phyloP scores from a whole-genome alignment of 2,329 filamentous ascomycete species.

The Aureobasidium zeae region DNA sequence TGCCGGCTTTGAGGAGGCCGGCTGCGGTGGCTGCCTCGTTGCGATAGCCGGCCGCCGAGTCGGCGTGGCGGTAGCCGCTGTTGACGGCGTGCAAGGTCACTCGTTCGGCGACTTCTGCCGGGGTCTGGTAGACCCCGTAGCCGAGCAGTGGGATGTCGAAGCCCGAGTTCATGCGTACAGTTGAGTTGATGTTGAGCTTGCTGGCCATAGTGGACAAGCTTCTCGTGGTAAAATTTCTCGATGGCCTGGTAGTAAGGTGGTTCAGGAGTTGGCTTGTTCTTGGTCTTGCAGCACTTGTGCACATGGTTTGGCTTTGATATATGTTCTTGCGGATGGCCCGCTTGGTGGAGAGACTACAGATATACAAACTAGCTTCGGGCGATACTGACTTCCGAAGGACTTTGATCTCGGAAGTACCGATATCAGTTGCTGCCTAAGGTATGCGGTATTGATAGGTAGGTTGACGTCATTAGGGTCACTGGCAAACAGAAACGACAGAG shows the following conservation, averaged over 20 bases:
- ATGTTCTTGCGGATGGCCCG: too few species aligned
- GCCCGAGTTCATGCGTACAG: constrained; percentile 48
- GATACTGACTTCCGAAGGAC: too few species aligned
- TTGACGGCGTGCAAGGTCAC: constrained; percentile 49
- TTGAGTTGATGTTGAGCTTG: constrained; percentile 28
- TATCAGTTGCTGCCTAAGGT: too few species aligned
- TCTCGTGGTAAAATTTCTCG: background rate
- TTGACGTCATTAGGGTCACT: too few species aligned
- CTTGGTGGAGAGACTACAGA: too few species aligned
- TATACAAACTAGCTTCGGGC: too few species aligned
- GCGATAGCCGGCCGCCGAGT: constrained; percentile 48
- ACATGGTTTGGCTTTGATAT: constrained; percentile 8
- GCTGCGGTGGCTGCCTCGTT: constrained; percentile 49
- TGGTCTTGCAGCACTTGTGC: background rate
- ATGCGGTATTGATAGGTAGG: too few species aligned
- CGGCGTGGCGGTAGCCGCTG: constrained; percentile 50
- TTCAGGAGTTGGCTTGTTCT: background rate
- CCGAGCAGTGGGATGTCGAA: constrained; percentile 53
- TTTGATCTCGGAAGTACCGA: too few species aligned
- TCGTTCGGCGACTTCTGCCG: constrained; percentile 47
- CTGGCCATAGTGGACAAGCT: constrained; percentile 8
- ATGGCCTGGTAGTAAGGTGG: background rate
- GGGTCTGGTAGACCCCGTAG: constrained; percentile 41
- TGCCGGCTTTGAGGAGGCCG: constrained; percentile 43
- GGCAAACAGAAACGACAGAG: too few species aligned